Base-by-base conservation (phyloP, 306 rosid species). In the Malus sieversii region DNA sequence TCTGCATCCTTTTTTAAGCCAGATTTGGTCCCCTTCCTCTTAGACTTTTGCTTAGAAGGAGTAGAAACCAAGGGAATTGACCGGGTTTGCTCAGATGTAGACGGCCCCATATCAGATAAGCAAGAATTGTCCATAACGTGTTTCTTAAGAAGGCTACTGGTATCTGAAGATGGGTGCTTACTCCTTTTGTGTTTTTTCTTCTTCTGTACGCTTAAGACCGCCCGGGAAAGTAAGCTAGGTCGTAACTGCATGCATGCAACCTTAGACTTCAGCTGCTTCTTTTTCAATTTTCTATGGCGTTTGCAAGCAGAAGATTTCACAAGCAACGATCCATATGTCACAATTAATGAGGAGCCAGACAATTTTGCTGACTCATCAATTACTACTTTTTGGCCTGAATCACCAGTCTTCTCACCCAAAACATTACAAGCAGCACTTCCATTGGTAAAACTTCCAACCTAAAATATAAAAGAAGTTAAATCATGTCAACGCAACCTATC, bases 161-260 rank as follows among this genome's bases (percentile, higher is more conserved):
- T 25, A 64, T 73, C 82, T 53, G 52, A 42, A 70, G 27, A 18
- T 15, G 0, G 77, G 68, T 42, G 45, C 60, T 82, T 90, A 53
- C 79, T 70, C 82, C 85, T 92, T 84, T 85, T 92, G 71, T 72
- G 89, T 68, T 82, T 87, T 83, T 83, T 84, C 64, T 71, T 92
- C 82, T 85, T 88, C 80, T 68, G 76, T 29, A 82, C 64, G 44
- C 92, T 59, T 23, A 85, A 64, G 61, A 86, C 77, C 48, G 70
- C 58, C 90, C 80, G 63, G 61, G 81, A 86, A 46, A 81, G 78
- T 63, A 82, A 62, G 81, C 72, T 76, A n/a, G 90, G 69, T 32
- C 85, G 68, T 23, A 87, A 55, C 66, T 51, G 82, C 92, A 93
- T 30, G 46, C 81, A 70, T 32, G 76, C 40, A 38, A 66, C 77